These are phyloP conservation scores for Cynara cardunculus DNA, from an alignment of 129 eudicot species.

Conservation along the genomic window DNA sequence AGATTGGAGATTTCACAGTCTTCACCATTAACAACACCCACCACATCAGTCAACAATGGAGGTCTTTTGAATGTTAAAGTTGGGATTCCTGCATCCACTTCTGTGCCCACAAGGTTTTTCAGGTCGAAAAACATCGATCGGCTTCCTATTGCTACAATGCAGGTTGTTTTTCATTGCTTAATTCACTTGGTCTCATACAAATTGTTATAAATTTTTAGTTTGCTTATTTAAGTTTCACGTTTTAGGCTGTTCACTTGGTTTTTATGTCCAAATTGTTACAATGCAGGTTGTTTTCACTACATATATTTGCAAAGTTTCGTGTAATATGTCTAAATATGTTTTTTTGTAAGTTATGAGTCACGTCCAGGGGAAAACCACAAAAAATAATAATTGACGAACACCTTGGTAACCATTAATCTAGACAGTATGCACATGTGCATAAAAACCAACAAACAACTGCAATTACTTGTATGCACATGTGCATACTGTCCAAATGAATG, in stretches of 20 bases:
- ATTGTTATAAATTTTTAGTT: background rate
- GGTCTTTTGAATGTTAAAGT: conserved; percentile 52
- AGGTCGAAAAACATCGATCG: conserved; percentile 84
- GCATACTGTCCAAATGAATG: too few species aligned
- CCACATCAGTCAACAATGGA: conserved; percentile 31
- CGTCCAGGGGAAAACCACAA: too few species aligned
- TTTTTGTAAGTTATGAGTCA: background rate
- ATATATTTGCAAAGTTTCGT: background rate
- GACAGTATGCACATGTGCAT: too few species aligned
- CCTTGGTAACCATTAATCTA: too few species aligned
- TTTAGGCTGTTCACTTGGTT: background rate
- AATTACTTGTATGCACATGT: too few species aligned
- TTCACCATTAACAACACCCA: conserved; percentile 28
- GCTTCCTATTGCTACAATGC: conserved; percentile 59
- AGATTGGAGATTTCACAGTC: conserved; percentile 57
- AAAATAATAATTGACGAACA: too few species aligned
- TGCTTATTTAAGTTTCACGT: background rate
- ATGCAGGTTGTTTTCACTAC: background rate
- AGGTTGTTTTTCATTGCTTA: conserved; percentile 28
- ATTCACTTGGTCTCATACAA: background rate
- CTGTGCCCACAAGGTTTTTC: conserved; percentile 44
- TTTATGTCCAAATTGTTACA: background rate
- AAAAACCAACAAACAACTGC: too few species aligned
- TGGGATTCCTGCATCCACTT: conserved; percentile 39
- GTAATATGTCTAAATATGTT: background rate